Evolutionary conservation across 1,284 basidiomycete species (phyloP), one percentile per base, ranked within the genome.

Genomic region (Irpex lacteus): DNA sequence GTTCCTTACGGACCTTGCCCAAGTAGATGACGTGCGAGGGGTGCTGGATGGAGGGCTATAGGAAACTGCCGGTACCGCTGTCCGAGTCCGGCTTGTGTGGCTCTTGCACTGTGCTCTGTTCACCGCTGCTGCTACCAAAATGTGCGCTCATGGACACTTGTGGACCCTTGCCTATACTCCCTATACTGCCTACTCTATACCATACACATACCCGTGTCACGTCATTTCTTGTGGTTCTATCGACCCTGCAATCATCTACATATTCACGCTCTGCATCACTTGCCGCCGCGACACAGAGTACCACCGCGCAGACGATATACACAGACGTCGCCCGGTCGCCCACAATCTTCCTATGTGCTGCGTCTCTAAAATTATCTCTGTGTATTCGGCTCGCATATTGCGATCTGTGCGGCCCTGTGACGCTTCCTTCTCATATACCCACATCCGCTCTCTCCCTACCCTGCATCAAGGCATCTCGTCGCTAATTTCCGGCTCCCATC

Each of bases 1-100:
- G 50, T 98, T 99, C 86, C 84, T 99, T 68, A 81, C 91, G 21
- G 97, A 99, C 76, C 84, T 99, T 49, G 85, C 83, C 38, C 79
- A 83, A 26, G 94, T 96, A 21, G 90, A 91, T 67, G 97, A 99
- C 75, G 93, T 99, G 55, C 85, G 97, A 64, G 94, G 93, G 50
- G 91, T 99, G 53, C 83, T 99, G 50, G 50, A 53, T 53, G 50
- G 50, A 53, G 50, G 50, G 21, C 50, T 53, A 53, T 53, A 53
- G 50, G 50, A 53, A 53, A 6, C 18, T 26, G 18, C 21, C 50
- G 9, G 18, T 18, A 19, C 21, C 40, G 15, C 5, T 53, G 18
- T 49, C 13, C 50, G 5, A 53, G 18, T 53, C 50, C 8, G 21
- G 18, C 11, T 26, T 26, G 44, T 26, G n/a, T 53, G 50, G 50